These are phyloP conservation scores for Tetracentron sinense DNA, from an alignment of 164 flowering plant species.

Conservation along the genomic window DNA sequence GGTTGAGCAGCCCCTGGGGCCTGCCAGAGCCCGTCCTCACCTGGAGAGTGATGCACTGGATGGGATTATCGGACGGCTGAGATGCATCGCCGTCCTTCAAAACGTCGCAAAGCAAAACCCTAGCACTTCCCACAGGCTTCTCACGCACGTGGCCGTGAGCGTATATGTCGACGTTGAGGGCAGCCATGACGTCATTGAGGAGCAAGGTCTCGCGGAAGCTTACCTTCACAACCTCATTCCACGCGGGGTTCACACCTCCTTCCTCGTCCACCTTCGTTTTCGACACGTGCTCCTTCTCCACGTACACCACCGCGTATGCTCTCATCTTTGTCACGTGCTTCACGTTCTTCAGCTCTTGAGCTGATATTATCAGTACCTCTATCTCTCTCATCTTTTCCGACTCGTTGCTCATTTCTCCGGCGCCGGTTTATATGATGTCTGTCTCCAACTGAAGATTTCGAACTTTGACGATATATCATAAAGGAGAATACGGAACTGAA, in stretches of 20 bases:
- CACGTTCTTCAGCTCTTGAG: constrained; percentile 39
- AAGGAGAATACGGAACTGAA: too few relatives aligned
- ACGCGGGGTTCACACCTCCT: constrained; percentile 32
- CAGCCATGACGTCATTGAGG: constrained; percentile 30
- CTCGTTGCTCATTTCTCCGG: not conserved
- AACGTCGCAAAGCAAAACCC: constrained; percentile 40
- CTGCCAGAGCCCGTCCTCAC: constrained; percentile 35
- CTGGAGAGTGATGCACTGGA: constrained; percentile 40
- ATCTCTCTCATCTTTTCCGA: constrained; percentile 22
- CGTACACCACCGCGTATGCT: constrained; percentile 39
- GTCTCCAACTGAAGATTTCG: not conserved
- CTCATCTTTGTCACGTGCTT: constrained; percentile 36
- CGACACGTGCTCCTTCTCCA: constrained; percentile 26
- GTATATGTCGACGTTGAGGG: constrained; percentile 43
- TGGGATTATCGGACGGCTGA: constrained; percentile 39
- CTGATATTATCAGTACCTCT: constrained; percentile 39
- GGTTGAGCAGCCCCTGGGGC: constrained; percentile 39
- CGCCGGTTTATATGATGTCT: not conserved
- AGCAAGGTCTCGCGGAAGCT: constrained; percentile 19
- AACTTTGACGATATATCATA: too few relatives aligned
- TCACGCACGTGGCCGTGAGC: constrained; percentile 39
- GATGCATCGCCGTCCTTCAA: constrained; percentile 32
- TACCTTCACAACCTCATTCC: constrained; percentile 42
- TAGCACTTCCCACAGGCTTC: constrained; percentile 44
- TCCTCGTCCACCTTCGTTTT: constrained; percentile 36